These are phyloP conservation scores for Gonium pectorale DNA, from an alignment of 139 green algal genomes.

Conservation along the genomic window DNA sequence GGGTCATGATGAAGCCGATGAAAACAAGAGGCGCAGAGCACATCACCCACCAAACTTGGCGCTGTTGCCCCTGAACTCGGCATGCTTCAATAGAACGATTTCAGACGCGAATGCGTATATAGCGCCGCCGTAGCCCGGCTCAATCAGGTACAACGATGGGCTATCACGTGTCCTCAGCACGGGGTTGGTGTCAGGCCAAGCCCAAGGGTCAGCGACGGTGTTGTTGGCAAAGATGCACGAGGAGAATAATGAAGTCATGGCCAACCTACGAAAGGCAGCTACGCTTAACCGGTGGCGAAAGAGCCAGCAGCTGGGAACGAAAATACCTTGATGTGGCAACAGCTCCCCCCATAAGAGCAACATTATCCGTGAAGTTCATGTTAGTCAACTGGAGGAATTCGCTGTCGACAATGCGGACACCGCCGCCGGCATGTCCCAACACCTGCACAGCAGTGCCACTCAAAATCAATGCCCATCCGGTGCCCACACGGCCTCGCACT, in stretches of 20 bases:
- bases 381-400: neutral
- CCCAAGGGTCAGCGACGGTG: neutral
- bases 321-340: neutral
- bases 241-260: neutral
- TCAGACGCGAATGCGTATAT: neutral
- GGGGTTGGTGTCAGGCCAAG: neutral
- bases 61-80: neutral
- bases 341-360: conserved; percentile 13
- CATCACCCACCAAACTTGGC: conserved; percentile 13
- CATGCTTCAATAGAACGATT: neutral
- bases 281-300: neutral
- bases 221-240: neutral
- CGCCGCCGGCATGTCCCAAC: neutral
- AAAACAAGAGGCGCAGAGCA: neutral
- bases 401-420: neutral
- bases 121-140: neutral
- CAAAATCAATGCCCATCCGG: neutral
- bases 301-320: neutral
- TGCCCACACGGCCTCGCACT: neutral
- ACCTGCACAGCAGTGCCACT: conserved; percentile 14
- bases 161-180: neutral
- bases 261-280: neutral
- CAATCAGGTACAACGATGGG: neutral
- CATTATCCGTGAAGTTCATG: neutral
- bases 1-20: neutral